Conservation (phyloP, 192 early-diverging fungal genomes). For the Linnemannia hyalina region DNA sequence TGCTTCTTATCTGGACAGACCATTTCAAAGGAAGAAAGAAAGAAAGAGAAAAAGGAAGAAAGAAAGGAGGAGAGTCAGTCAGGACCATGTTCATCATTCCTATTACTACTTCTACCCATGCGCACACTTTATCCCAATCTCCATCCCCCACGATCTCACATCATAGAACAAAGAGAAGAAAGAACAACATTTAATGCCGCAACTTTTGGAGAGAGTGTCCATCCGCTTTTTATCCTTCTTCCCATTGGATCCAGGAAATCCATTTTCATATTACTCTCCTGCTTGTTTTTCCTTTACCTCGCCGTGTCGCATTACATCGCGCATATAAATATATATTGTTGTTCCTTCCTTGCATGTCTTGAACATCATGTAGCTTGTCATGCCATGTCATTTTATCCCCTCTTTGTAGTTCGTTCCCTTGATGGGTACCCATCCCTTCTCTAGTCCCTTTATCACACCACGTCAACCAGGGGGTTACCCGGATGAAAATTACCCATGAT, state of each 20-base stretch:
- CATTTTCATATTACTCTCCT: background rate
- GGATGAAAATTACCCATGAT: no score
- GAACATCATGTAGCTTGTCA: no score
- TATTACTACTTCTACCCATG: background rate
- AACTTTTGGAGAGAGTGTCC: background rate
- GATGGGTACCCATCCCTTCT: no score
- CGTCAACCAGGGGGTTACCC: no score
- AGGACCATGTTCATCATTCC: background rate
- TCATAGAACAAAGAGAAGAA: background rate
- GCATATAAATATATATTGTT: no score
- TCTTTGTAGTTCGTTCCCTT: no score
- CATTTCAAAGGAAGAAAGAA: background rate
- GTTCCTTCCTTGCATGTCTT: no score
- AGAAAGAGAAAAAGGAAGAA: background rate
- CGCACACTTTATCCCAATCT: background rate
- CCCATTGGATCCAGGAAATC: background rate
- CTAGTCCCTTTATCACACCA: no score
- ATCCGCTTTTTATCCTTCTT: background rate
- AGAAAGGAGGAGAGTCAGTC: background rate
- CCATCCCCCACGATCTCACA: background rate
- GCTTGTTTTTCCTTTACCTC: background rate
- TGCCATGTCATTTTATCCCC: no score
- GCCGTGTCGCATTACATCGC: background rate
- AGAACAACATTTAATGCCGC: no score
- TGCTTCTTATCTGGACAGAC: constrained; percentile 24